Evolutionary conservation across 2,329 filamentous ascomycete species (phyloP), one percentile per base, ranked within the genome.

Genomic region (Stachybotrys echinatus): DNA sequence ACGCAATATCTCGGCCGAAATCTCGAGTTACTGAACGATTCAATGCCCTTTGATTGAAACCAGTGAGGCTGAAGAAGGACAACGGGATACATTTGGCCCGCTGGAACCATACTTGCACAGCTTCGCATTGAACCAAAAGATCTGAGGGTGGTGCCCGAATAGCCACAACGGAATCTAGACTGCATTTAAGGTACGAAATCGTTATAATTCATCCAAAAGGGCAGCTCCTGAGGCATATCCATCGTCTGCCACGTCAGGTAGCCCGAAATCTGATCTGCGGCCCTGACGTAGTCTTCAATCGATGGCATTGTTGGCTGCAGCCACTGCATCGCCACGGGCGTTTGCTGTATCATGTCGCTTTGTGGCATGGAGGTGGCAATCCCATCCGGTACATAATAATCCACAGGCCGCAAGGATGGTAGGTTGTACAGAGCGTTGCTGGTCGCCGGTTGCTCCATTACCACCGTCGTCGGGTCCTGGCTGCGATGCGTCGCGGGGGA

Each of bases 261-360:
- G 14, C 52, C 48, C 7, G 57, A 58, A 57, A 61, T 61, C 44
- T 61, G 57, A 40, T 58, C 58, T 4, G 59, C 59, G 17, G 56
- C 53, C 34, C 54, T 54, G 42, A 60, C 56, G 45, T 61, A 60
- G 21, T 61, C 58, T 37, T 58, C 54, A 2, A 52, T 54, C 5
- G 58, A 55, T 6, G 54, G 54, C 37, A 57, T 49, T 8, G 52
- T 37, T 17, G 31, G 8, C 31, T 8, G 8, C 31, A 17, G 10
- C 8, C 17, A 37, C 31, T 37, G 31, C 31, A 37, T 37, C 10
- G 31, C 10, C 31, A 37, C 10, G 10, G 31, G 8, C 31, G 17
- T 37, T 17, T 37, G 31, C 31, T 37, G 50, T 17, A 50, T 52
- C 12, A 52, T 43, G n/a, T 49, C 48, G 17, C 42, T 48, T 40